Evolutionary conservation across 345 rosid species (phyloP), one percentile per base, ranked within the genome.

Genomic region (Hypericum androsaemum): DNA sequence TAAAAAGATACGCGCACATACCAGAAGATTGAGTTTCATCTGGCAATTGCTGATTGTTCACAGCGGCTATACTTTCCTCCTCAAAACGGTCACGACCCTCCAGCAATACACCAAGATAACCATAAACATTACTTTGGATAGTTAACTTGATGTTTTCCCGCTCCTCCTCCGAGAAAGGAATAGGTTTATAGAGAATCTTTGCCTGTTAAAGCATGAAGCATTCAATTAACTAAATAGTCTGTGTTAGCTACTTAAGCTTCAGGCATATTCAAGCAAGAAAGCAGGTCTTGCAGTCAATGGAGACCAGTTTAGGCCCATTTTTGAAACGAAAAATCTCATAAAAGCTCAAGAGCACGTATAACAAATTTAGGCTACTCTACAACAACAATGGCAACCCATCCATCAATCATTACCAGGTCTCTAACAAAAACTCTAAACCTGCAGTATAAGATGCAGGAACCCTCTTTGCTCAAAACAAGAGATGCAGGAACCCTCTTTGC

Each of bases 31-130:
- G 59, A n/a, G 62, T 47, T 44, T 66, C 76, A 51, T 54, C 52
- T 44, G 60, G 60, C 59, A 62, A 58, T 41, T 17, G 69, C 39
- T 59, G 72, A 22, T 60, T 56, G 60, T 54, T 59, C 69, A 39
- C 71, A 65, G 64, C 75, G 58, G 66, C 62, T 70, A 76, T 81
- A 72, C 74, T 56, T 62, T 88, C 97, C 61, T 94, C 99, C 69
- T 88, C 99, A 54, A 88, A 94, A 48, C 79, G 84, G 56, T 94
- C 99, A 52, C 94, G 95, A 5, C 94, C 99, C 71, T 94, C 99
- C 43, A 94, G 95, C 46, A 94, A 90, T 57, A 86, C 74, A 57
- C 99, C 97, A 56, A 94, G 85, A 76, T 88, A 94, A 39, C 84
- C 80, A 62, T 88, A 94, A 13, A 86, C 81, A 47, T 94, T 94